phyloP scores from a whole-genome alignment of 495 filamentous ascomycete genomes.

The Hypoxylon subgilvum region DNA sequence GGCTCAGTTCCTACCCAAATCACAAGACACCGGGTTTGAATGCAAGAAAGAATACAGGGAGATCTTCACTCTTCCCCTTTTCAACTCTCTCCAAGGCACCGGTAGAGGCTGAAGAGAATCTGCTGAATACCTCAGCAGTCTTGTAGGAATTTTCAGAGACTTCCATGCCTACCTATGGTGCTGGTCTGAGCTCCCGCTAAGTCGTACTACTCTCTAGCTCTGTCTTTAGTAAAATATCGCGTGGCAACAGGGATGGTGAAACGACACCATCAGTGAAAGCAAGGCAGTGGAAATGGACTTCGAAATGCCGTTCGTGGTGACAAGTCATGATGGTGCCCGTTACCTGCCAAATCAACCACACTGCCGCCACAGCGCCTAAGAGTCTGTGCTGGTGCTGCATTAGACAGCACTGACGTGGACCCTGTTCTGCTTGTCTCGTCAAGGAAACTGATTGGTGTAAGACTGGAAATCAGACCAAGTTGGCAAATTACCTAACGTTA shows the following conservation, averaged over 20 bases:
- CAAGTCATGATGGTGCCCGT: not conserved
- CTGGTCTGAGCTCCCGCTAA: conserved; percentile 33
- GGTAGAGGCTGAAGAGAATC: no score
- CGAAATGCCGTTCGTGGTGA: not conserved
- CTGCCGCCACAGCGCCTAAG: no score
- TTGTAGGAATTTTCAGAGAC: conserved; percentile 9
- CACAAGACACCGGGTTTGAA: no score
- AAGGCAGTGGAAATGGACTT: conserved; percentile 34
- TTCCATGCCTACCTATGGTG: conserved; percentile 4
- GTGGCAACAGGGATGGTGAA: conserved; percentile 38
- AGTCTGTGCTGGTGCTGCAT: no score
- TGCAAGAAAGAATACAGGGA: no score
- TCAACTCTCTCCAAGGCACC: no score
- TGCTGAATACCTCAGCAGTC: no score
- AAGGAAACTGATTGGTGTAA: not conserved
- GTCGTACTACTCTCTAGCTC: conserved; percentile 15
- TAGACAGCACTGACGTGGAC: no score
- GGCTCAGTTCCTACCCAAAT: no score
- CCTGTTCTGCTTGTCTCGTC: not conserved
- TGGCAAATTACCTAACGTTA: conserved; percentile 16
- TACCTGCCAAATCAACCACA: not conserved
- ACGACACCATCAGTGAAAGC: conserved; percentile 30
- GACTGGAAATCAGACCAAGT: conserved; percentile 6
- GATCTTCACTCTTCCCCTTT: no score
- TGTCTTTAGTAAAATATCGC: conserved; percentile 13